Base-by-base conservation (phyloP, 1,284 basidiomycete species). In the Cutaneotrichosporon sp. region DNA sequence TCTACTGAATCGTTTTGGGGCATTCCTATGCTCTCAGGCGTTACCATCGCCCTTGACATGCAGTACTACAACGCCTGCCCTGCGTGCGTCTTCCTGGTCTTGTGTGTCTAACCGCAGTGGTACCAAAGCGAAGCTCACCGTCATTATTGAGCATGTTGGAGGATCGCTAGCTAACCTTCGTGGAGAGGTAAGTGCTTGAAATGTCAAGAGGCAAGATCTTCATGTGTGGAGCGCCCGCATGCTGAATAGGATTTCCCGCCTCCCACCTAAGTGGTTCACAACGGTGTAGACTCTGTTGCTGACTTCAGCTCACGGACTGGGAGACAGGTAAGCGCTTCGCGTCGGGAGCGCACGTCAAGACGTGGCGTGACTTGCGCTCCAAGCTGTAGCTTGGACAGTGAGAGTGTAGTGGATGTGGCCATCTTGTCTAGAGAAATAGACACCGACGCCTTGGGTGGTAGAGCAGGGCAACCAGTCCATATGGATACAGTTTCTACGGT, bases 1-100 rank as follows among this genome's bases (percentile, higher is more conserved):
- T 52, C 52, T 7, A 66, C 67, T 16, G 61, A 64, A 3, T 60
- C 49, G 11, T 72, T 70, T 53, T 72, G 70, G 70, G 67, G 65
- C 31, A 52, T 53, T 33, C 70, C 68, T 2, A 65, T 68, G 61
- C 44, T 65, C 4, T 49, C 56, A 0, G 70, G 70, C 22, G 67
- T 71, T 2, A 60, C 61, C 10, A 38, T 68, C 9, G 50, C 59
- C 10, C 54, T 72, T 19, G 61, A 70, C 46, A 58, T 63, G 38
- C 54, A 61, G 39, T 71, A 66, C 47, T 54, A 61, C 39, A 61
- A 67, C 44, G 58, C 68, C 4, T 51, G 47, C 4, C 54, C 47
- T 12, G 32, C 37, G 51, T 52, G 35, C 19, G 51, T 31, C 29
- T 9, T 10, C 29, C 29, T 31, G 29, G 10, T 31, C 10, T 31